Conservation (phyloP, 257 asterid genomes). For the Gynochthodes officinalis region DNA sequence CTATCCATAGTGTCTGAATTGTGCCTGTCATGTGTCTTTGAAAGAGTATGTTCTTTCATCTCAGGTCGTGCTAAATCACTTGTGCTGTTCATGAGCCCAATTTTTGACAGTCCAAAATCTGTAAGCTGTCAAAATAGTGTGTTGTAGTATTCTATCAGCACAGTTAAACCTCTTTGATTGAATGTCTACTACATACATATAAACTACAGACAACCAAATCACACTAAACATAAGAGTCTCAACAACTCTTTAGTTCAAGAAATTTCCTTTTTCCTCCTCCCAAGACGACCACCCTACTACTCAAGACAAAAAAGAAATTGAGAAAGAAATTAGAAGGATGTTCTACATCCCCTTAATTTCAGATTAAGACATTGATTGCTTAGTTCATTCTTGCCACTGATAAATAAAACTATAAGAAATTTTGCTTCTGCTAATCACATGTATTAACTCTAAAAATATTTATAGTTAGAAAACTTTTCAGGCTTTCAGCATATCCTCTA, state of each 20-base stretch:
- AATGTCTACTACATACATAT: not conserved
- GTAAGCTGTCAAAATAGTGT: conserved; percentile 65
- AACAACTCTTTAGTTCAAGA: not conserved
- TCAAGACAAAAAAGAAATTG: not conserved
- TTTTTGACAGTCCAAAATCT: conserved; percentile 93
- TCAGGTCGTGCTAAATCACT: conserved; percentile 67
- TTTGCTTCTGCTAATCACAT: not conserved
- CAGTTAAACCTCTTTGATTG: conserved; percentile 5
- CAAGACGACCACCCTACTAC: not conserved
- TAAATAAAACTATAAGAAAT: not conserved
- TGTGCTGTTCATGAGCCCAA: conserved; percentile 93
- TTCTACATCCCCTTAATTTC: not conserved
- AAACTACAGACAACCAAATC: not conserved
- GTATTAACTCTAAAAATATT: not conserved
- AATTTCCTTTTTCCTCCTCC: not conserved
- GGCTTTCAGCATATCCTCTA: not conserved
- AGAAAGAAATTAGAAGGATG: not conserved
- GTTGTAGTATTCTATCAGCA: conserved; percentile 26
- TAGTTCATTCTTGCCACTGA: not conserved
- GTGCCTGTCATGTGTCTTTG: conserved; percentile 42
- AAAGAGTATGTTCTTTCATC: conserved; percentile 30
- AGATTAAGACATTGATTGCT: not conserved
- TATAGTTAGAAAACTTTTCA: not conserved
- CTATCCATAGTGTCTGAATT: conserved; percentile 36
- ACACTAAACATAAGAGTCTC: not conserved